These are phyloP conservation scores for Cyclotella cryptica DNA, from an alignment of 108 stramenopile species.

Conservation along the genomic window DNA sequence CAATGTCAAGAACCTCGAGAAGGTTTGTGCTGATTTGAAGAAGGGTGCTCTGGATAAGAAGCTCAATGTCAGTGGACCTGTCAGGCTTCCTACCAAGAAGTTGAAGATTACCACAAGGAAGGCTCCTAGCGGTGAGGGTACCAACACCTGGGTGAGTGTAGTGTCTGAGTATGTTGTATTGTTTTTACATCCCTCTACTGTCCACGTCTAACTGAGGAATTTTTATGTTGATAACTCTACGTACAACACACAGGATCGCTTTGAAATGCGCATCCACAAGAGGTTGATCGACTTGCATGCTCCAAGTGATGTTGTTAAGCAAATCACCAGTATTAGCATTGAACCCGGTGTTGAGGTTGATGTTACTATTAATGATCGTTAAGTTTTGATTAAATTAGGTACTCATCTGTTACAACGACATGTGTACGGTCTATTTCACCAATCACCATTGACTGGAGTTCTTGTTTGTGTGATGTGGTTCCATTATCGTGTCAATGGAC, in stretches of 20 bases:
- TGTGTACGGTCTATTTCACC: too few relatives aligned
- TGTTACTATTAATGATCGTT: constrained; percentile 93
- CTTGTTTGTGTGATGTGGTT: too few relatives aligned
- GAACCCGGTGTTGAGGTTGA: constrained; percentile 99
- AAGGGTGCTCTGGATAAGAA: constrained; percentile 93
- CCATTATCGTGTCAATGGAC: too few relatives aligned
- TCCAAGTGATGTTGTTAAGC: constrained; percentile 97
- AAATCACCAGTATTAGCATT: constrained; percentile 98
- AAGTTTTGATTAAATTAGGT: constrained; percentile 28
- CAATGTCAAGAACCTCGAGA: constrained; percentile 98
- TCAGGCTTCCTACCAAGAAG: constrained; percentile 98
- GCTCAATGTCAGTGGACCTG: constrained; percentile 95
- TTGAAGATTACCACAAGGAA: constrained; percentile 98
- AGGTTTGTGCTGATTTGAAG: constrained; percentile 99
- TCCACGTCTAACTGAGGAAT: background rate
- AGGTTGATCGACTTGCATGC: constrained; percentile 98
- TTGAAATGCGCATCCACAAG: constrained; percentile 99
- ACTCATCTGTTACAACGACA: too few relatives aligned
- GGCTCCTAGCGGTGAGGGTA: constrained; percentile 99
- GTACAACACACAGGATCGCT: constrained; percentile 66
- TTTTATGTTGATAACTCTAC: background rate
- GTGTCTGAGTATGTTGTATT: background rate
- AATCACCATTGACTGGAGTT: too few relatives aligned
- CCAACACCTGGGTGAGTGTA: constrained; percentile 93
- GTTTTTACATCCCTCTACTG: background rate